A percentile compares a stretch with the other conserved stretches of the same genome.
Conservation (phyloP, 768 basidiomycete genomes). For the Serendipita sp. region DNA sequence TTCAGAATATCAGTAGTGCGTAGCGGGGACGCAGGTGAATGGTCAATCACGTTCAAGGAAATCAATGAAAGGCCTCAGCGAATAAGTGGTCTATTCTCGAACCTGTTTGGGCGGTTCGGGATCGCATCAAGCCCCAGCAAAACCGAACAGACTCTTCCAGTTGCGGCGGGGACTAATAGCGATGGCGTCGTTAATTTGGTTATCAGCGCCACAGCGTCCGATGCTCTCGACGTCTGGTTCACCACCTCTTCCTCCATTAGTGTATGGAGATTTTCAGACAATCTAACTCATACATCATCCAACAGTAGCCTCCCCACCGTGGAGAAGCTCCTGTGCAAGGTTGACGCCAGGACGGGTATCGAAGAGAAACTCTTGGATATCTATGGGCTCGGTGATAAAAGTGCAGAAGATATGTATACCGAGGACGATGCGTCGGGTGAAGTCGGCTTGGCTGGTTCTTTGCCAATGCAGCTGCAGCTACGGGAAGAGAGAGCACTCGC, state of each 20-base stretch:
- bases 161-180: neutral
- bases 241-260: conserved; percentile 53
- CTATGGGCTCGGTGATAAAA: neutral
- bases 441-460: conserved; percentile 33
- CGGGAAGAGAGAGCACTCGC: conserved; percentile 37
- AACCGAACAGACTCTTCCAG: neutral
- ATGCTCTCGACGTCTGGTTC: conserved; percentile 48
- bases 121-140: neutral
- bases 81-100: neutral
- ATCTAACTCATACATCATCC: neutral
- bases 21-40: neutral
- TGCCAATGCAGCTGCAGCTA: conserved; percentile 26
- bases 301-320: neutral
- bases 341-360: neutral
- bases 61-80: neutral
- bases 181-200: conserved; percentile 21
- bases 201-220: conserved; percentile 28
- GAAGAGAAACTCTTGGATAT: conserved; percentile 5
- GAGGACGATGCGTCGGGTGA: conserved; percentile 44
- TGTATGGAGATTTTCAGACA: conserved; percentile 44
- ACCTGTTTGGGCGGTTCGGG: neutral
- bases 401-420: conserved; percentile 24
- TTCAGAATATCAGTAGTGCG: conserved; percentile 47
- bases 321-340: neutral
- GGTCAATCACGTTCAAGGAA: neutral